Evolutionary conservation across 495 filamentous ascomycete species (phyloP).

Genomic region (Neurospora sp.): DNA sequence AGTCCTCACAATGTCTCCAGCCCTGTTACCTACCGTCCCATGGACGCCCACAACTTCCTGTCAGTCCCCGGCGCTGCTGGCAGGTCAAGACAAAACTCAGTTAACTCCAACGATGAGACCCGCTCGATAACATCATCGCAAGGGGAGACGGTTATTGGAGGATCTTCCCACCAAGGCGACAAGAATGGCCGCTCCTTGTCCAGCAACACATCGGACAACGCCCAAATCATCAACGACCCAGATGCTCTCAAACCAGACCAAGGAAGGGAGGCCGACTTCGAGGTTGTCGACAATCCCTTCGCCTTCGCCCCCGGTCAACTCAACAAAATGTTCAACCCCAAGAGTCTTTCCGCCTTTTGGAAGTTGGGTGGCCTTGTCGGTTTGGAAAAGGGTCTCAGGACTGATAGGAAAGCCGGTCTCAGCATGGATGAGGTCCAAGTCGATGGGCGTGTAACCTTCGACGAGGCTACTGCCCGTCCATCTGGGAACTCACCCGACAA

Average conservation of each 20-base stretch:
- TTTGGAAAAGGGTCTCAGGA: slow-evolving; percentile 57
- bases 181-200: slow-evolving; percentile 23
- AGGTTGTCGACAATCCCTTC: slow-evolving; percentile 57
- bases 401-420: slow-evolving; percentile 52
- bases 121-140: slow-evolving; percentile 36
- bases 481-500: slow-evolving; percentile 21
- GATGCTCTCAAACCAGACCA: slow-evolving; percentile 57
- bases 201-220: slow-evolving; percentile 25
- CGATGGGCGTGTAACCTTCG: slow-evolving; percentile 47
- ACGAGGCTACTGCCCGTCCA: slow-evolving; percentile 39
- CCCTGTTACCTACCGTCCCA: slow-evolving; percentile 40
- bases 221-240: slow-evolving; percentile 39
- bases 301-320: slow-evolving; percentile 62
- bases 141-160: slow-evolving; percentile 31
- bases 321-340: slow-evolving; percentile 67
- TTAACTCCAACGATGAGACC: slow-evolving; percentile 42
- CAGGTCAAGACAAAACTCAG: slow-evolving; percentile 43
- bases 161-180: slow-evolving; percentile 26
- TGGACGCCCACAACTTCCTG: slow-evolving; percentile 37
- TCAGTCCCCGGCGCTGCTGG: slow-evolving; percentile 36
- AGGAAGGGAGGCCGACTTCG: slow-evolving; percentile 53
- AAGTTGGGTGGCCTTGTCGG: slow-evolving; percentile 58
- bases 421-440: slow-evolving; percentile 56
- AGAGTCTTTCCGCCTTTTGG: slow-evolving; percentile 60
- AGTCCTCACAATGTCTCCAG: slow-evolving; percentile 86